A percentile compares a stretch with the other conserved stretches of the same genome.
phyloP scores from a whole-genome alignment of 1,284 basidiomycete genomes.

The Apiotrichum brassicae region DNA sequence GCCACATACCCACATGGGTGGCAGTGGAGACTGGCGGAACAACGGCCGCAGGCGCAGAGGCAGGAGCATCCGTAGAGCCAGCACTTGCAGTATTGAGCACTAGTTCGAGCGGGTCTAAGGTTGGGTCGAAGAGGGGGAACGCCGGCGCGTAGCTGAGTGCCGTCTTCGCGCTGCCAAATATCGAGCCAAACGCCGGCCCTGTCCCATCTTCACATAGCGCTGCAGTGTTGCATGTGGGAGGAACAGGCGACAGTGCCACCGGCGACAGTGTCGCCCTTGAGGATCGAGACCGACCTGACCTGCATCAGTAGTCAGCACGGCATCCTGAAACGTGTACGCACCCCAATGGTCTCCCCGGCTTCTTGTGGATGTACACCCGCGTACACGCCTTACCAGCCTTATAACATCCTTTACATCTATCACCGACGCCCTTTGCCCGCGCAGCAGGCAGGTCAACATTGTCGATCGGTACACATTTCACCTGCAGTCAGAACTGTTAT shows the following conservation, averaged over 20 bases:
- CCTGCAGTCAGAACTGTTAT: conserved; percentile 2
- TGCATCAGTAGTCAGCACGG: not conserved
- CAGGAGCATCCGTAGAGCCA: too few species aligned
- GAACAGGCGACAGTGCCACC: too few species aligned
- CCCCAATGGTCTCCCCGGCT: conserved; percentile 15
- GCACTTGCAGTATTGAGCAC: too few species aligned
- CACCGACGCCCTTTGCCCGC: not conserved
- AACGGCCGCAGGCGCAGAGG: too few species aligned
- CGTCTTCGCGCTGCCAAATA: conserved; percentile 15
- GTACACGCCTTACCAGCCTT: conserved; percentile 8
- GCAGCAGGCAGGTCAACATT: conserved; percentile 1
- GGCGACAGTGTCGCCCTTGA: not conserved
- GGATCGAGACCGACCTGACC: not conserved
- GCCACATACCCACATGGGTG: too few species aligned
- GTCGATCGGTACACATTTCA: conserved; percentile 3
- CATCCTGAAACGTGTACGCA: too few species aligned
- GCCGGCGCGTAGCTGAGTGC: conserved; percentile 1
- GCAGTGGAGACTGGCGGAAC: too few species aligned
- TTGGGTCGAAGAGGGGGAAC: not conserved
- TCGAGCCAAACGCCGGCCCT: conserved; percentile 6
- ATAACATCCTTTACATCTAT: conserved; percentile 10
- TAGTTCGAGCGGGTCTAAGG: too few species aligned
- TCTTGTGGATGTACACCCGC: conserved; percentile 15
- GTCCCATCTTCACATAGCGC: not conserved
- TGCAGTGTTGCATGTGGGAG: too few species aligned